A percentile compares a stretch with the other conserved stretches of the same genome.
phyloP scores from a whole-genome alignment of 2,329 filamentous ascomycete genomes.

The Xylogone sp. region DNA sequence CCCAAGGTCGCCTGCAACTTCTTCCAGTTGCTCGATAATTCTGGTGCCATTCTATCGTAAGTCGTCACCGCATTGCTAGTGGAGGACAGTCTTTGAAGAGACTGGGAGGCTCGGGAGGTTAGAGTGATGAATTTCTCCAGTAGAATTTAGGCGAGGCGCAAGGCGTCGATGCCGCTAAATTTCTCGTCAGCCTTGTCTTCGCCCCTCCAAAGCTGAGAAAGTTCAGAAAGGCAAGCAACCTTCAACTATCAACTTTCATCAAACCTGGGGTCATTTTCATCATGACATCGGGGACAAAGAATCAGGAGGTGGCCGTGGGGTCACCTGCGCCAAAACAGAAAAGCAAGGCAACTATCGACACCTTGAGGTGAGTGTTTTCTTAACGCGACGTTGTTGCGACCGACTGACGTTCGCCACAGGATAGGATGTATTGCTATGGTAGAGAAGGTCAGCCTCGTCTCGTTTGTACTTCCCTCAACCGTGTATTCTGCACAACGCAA shows the following conservation, averaged over 20 bases:
- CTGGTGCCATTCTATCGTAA: constrained; percentile 24
- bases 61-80: constrained; percentile 1
- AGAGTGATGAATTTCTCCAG: constrained; percentile 1
- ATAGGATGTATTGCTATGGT: constrained; percentile 32
- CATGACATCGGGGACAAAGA: constrained; percentile 50
- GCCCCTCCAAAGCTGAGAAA: constrained; percentile 14
- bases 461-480: constrained; percentile 9
- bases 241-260: constrained; percentile 17
- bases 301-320: constrained; percentile 51
- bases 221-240: constrained; percentile 7
- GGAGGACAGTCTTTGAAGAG: not conserved
- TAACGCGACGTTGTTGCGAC: constrained; percentile 8
- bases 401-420: constrained; percentile 17
- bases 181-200: constrained; percentile 15
- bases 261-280: constrained; percentile 28
- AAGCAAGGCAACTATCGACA: constrained; percentile 79
- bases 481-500: not conserved
- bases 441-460: constrained; percentile 25
- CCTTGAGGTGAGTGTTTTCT: constrained; percentile 60
- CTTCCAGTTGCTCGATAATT: constrained; percentile 72
- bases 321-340: constrained; percentile 61
- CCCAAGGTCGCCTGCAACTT: constrained; percentile 61
- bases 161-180: constrained; percentile 8
- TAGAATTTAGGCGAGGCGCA: constrained; percentile 2
- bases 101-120: no score